Base-by-base conservation (phyloP, 2,329 filamentous ascomycete genomes). In the Ceratocystiopsis minuta region DNA sequence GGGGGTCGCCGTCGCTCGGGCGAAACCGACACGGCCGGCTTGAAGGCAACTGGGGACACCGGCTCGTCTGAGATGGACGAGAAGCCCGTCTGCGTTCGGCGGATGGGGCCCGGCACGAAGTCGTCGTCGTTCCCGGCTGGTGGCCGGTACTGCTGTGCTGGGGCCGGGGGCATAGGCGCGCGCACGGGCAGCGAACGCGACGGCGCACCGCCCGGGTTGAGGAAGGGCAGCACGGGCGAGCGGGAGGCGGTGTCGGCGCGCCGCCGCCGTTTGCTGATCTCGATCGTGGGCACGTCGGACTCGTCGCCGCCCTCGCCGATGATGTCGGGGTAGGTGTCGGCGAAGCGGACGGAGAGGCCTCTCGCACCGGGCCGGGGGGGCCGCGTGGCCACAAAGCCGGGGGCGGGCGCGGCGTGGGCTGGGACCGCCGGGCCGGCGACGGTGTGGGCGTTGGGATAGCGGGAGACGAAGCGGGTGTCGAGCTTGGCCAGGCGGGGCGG, bases 301-400 rank as follows among this genome's bases (percentile, higher is more conserved):
- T 94, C 86, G 53, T 95, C 88, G 32, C 88, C 88, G 44, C 88
- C 88, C 58, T 88, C 79, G 38, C 88, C 88, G 53, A 96, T 95
- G 47, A 94, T 60, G 38, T 85, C 80, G 7, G 87, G 86, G 42
- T 70, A 66, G 11, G 68, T 70, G 50, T 82, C 75, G 41, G 70
- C 71, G 53, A 95, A 95, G 43, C 68, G 73, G 33, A 95, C 87
- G 5, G 64, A 64, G 46, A 90, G 63, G 11, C 80, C 80, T 57
- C 83, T 82, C 54, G 70, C 73, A 40, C 32, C 36, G 20, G 33
- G 39, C 13, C 42, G 37, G 13, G 28, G 36, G 4, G 35, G 45
- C 37, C 35, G 6, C 10, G 41, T 14, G 14, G 13, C 32, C 13
- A 15, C 32, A 15, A 14, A 33, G 2, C 34, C 34, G 12, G 39